These are phyloP conservation scores for Zoysia matrella DNA, from an alignment of 202 grass and related monocot species.

Conservation along the genomic window DNA sequence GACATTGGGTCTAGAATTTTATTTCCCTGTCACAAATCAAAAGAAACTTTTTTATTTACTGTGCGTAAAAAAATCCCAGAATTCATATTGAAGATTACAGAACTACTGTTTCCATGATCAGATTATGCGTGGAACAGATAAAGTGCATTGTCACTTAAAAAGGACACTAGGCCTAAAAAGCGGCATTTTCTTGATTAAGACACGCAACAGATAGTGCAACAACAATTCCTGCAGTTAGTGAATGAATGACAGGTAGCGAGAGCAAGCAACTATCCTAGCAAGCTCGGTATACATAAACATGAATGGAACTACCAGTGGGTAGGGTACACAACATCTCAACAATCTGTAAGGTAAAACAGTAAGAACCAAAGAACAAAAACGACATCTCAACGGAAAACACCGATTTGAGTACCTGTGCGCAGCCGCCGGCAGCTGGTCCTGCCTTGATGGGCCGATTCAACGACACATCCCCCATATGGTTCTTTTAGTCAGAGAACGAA, in stretches of 20 bases:
- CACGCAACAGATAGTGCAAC: conserved; percentile 12
- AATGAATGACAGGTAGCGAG: neutral
- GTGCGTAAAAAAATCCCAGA: no score
- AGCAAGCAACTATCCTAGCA: neutral
- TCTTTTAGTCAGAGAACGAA: neutral
- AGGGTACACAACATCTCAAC: neutral
- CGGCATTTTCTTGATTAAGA: conserved; percentile 2
- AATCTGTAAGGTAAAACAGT: neutral
- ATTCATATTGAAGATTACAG: neutral
- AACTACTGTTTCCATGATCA: neutral
- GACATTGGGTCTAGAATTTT: conserved; percentile 36
- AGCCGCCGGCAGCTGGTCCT: conserved; percentile 29
- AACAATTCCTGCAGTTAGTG: neutral
- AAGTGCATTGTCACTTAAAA: neutral
- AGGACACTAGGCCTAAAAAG: neutral
- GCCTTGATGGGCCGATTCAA: conserved; percentile 46
- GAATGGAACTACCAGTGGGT: neutral
- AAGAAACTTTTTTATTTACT: no score
- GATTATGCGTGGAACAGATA: neutral
- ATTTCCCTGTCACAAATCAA: conserved; percentile 51
- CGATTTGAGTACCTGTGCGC: conserved; percentile 34
- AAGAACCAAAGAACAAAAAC: conserved; percentile 16
- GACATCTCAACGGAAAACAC: neutral
- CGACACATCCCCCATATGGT: conserved; percentile 48
- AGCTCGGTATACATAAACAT: neutral